Evolutionary conservation across 208 protist species (phyloP), one percentile per base, ranked within the genome.

Genomic region (Lotmaria passim): DNA sequence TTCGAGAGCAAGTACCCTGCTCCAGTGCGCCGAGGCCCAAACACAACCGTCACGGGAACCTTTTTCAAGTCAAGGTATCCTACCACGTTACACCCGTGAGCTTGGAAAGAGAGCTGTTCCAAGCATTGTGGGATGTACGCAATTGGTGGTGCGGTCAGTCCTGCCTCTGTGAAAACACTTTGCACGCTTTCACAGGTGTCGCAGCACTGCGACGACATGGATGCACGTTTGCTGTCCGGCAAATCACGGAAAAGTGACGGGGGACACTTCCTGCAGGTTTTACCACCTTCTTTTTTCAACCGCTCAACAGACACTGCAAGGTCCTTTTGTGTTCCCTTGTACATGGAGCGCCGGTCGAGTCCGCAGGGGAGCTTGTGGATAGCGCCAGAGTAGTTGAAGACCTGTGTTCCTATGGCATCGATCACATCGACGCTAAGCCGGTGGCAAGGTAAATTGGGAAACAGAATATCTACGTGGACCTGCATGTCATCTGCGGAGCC

Each of bases 381-480:
- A 23, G 68, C 80, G 6, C 73, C 76, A n/a, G 78, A 81, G 23
- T 87, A 73, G 69, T 94, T 89, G 41, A 90, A 73, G 14, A 69
- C 73, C n/a, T 50, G 61, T 28, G 71, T 77, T 14, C 82, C 90
- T 26, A 73, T 79, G 8, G 75, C 79, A 64, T 97, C 92, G 24
- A 93, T 56, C 12, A 89, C 63, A 67, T 93, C 87, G 6, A 97
- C 46, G 36, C 75, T 91, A n/a, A 95, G 64, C 19, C 78, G 71
- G 61, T 94, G 61, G 58, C 92, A 97, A 2, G 47, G 51, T 7
- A 90, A 69, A 21, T 52, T 56, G 0, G 88, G 88, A 55, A 97
- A 95, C 26, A 76, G 77, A 21, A 97, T 82, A 51, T 97, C 87
- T 21, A 97, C 75, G 55, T 97, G 79, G 12, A 97, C 75, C 1